These are phyloP conservation scores for Chaetomidium leptoderma DNA, from an alignment of 495 filamentous ascomycete genomes.

Conservation along the genomic window DNA sequence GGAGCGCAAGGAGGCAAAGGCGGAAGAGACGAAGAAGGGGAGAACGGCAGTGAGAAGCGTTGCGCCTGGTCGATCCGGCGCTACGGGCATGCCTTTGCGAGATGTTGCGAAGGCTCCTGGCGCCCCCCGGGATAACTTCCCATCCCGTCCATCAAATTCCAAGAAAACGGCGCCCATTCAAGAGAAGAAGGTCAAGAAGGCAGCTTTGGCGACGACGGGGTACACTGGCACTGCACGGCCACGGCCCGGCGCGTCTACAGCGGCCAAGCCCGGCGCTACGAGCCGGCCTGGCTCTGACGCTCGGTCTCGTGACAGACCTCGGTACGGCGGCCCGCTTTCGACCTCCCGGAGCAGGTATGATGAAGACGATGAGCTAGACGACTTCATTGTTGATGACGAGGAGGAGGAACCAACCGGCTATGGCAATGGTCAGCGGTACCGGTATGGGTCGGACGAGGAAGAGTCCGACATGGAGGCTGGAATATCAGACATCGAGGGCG, in stretches of 20 bases:
- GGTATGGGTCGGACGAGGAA: conserved; percentile 33
- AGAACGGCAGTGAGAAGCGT: conserved; percentile 13
- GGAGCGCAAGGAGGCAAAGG: conserved; percentile 44
- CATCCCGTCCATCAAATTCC: conserved; percentile 12
- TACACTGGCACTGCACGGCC: conserved; percentile 55
- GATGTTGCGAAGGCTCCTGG: conserved; percentile 7
- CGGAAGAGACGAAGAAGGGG: conserved; percentile 29
- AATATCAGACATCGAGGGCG: conserved; percentile 54
- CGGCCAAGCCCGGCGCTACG: conserved; percentile 28
- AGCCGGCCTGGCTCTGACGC: conserved; percentile 20
- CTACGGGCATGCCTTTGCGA: conserved; percentile 21
- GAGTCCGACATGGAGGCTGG: conserved; percentile 63
- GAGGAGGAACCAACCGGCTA: conserved; percentile 40
- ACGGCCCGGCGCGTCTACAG: conserved; percentile 31
- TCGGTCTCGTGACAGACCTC: conserved; percentile 24
- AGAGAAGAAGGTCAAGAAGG: conserved; percentile 55
- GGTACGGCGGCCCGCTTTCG: conserved; percentile 24
- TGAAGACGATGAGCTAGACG: conserved; percentile 51
- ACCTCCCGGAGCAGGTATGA: conserved; percentile 43
- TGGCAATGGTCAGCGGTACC: conserved; percentile 25
- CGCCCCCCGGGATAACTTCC: conserved; percentile 20
- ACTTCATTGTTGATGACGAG: conserved; percentile 54
- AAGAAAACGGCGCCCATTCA: conserved; percentile 24
- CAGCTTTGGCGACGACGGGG: conserved; percentile 52
- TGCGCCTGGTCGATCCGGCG: conserved; percentile 23